Evolutionary conservation across 352 stramenopile genomes (phyloP), one percentile per base, ranked within the genome.

Genomic region (Pythium phragmiticola): DNA sequence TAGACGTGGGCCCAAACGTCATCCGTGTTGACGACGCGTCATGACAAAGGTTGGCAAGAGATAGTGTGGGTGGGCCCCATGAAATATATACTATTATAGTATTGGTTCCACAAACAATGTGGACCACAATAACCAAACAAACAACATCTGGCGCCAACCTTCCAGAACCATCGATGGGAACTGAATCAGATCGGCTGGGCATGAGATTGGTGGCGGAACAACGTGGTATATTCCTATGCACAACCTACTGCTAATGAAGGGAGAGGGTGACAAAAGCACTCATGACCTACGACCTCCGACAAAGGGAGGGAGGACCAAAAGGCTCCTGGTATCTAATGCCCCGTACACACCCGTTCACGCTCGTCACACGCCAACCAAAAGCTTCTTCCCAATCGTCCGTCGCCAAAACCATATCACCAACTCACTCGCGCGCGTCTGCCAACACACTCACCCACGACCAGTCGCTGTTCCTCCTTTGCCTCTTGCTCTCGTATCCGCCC

Each of bases 201-300:
- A 57, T 36, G 26, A n/a, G 8, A 52, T 34, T 47, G 51, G 33
- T n/a, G 39, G 39, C 36, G 36, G 52, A 59, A 56, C 49, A 37
- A 59, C 21, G 52, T 49, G 43, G 52, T 59, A 28, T 59, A 59
- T 59, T 59, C 52, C 36, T 59, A 59, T 59, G 52, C 37, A 49
- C 52, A 59, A 49, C 43, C 52, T 59, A 59, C 52, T 59, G 52
- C 21, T 26, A 57, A 53, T 53, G 43, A 61, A 59, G 41, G 43
- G 43, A 43, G 55, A 17, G 16, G 28, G 37, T 9, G 11, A 39
- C 34, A 42, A 33, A 21, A 52, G 55, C 41, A 51, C 39, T 61
- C 41, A 23, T 53, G 43, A 53, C 55, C 55, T 61, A 43, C 55
- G 21, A 61, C 55, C 55, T 61, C 55, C 19, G 11, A 13, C 42